phyloP scores from a whole-genome alignment of 768 basidiomycete genomes.

The Rhizopogon vulgaris region DNA sequence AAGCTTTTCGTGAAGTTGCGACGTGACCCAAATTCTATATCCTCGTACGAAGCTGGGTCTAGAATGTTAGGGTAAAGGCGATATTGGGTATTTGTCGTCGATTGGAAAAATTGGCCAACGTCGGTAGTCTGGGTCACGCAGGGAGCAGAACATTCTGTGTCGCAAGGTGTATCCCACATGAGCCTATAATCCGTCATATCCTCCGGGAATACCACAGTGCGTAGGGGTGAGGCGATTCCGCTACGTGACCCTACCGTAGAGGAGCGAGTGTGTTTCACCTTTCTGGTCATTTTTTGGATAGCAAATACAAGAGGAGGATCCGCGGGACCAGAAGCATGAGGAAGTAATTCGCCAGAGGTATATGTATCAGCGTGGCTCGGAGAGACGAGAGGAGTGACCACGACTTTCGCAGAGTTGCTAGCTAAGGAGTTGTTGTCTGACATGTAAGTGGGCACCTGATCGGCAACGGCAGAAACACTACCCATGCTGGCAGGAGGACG shows the following conservation, averaged over 20 bases:
- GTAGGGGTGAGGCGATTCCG: conserved; percentile 5
- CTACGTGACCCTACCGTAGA: conserved; percentile 3
- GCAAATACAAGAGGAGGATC: not conserved
- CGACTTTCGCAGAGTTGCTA: not conserved
- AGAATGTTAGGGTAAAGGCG: not conserved
- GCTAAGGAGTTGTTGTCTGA: not conserved
- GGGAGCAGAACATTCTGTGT: not conserved
- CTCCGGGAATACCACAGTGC: not conserved
- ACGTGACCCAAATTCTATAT: not conserved
- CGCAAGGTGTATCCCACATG: not conserved
- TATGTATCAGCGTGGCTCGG: not conserved
- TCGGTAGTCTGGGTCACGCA: not conserved
- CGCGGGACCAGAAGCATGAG: not conserved
- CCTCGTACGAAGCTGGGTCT: not conserved
- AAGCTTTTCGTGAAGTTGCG: not conserved
- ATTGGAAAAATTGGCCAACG: not conserved
- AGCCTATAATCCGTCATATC: not conserved
- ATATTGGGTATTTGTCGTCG: conserved; percentile 9
- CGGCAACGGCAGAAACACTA: conserved; percentile 3
- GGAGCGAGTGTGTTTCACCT: conserved; percentile 6
- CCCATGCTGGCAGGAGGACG: conserved; percentile 1
- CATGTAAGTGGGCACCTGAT: not conserved
- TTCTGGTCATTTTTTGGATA: not conserved
- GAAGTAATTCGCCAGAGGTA: not conserved
- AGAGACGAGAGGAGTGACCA: not conserved